Evolutionary conservation across 2,329 filamentous ascomycete genomes (phyloP), one percentile per base, ranked within the genome.

Genomic region (Alternaria tenuissima): DNA sequence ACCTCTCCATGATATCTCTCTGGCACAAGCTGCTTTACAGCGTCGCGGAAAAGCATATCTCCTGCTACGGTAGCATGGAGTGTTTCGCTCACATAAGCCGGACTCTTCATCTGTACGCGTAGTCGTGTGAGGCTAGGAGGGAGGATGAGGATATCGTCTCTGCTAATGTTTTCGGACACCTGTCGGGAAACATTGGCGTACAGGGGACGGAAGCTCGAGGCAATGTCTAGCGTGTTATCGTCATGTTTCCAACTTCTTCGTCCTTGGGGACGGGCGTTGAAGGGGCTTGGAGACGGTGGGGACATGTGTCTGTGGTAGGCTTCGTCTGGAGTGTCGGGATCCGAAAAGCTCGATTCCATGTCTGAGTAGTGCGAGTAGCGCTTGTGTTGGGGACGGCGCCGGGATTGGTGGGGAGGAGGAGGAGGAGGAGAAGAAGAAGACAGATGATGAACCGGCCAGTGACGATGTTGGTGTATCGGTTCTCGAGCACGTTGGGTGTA

Each of bases 41-140:
- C 55, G 18, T 68, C 64, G 16, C 61, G 56, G 14, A 68, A 43
- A 1, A 53, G 64, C 67, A 64, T 59, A 32, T 64, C 62, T 0
- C 56, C 51, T 7, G 62, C 60, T 4, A 68, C 61, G 1, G 52
- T 55, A 7, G 41, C 63, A 5, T 43, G 46, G 5, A 69, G 4
- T 12, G 46, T 55, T 5, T 58, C 24, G 20, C 1, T 41, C 1
- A 14, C 6, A 20, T 44, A 22, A n/a, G n/a, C 22, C 18, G 16
- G 34, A 14, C 24, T 20, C 14, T 16, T 12, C 4, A 68, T 44
- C 5, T 34, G 30, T n/a, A 68, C 55, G 1, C 44, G 48, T 3
- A 66, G 24, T 7, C 39, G 59, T 1, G 57, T 59, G 7, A 68
- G 49, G 0, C 24, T n/a, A 5, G 46, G 18, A 0, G 65, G 59